These are phyloP conservation scores for Candida vartiovaarae DNA, from an alignment of 805 yeast species.

Conservation along the genomic window DNA sequence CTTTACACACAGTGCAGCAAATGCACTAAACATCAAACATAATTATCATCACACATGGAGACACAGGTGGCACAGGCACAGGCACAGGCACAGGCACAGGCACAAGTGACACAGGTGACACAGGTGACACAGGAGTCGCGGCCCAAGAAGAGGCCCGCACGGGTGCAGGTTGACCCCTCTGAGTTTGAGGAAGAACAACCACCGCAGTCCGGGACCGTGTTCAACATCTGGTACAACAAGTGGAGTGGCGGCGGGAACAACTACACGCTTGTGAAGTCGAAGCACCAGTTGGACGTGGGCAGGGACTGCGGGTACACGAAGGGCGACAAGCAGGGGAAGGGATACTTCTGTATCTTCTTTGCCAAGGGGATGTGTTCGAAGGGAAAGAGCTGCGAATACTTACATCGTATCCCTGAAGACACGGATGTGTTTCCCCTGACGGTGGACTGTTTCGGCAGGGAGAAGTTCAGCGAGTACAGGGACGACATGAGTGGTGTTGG, in stretches of 20 bases:
- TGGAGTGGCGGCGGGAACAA: slow-evolving; percentile 62
- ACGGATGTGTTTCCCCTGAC: slow-evolving; percentile 54
- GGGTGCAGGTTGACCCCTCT: slow-evolving; percentile 65
- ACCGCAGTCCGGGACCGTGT: slow-evolving; percentile 71
- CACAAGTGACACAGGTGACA: no score
- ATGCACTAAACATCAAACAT: no score
- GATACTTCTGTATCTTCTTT: slow-evolving; percentile 71
- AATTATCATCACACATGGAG: no score
- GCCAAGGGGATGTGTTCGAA: slow-evolving; percentile 83
- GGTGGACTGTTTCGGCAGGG: slow-evolving; percentile 89
- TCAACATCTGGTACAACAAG: slow-evolving; percentile 81
- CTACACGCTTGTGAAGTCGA: slow-evolving; percentile 38
- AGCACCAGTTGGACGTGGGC: slow-evolving; percentile 50
- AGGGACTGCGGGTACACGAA: slow-evolving; percentile 71
- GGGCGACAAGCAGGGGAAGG: slow-evolving; percentile 43
- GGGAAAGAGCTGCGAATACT: slow-evolving; percentile 68
- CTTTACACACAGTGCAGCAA: no score
- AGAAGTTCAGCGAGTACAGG: slow-evolving; percentile 68
- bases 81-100: no score
- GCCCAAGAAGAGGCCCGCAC: slow-evolving; percentile 41
- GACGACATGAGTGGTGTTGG: slow-evolving; percentile 97
- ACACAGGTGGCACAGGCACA: no score
- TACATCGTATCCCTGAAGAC: slow-evolving; percentile 68
- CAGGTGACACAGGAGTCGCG: no score
- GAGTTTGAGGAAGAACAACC: slow-evolving; percentile 54